Conservation (phyloP, 768 basidiomycete species). For the Russula foetens region DNA sequence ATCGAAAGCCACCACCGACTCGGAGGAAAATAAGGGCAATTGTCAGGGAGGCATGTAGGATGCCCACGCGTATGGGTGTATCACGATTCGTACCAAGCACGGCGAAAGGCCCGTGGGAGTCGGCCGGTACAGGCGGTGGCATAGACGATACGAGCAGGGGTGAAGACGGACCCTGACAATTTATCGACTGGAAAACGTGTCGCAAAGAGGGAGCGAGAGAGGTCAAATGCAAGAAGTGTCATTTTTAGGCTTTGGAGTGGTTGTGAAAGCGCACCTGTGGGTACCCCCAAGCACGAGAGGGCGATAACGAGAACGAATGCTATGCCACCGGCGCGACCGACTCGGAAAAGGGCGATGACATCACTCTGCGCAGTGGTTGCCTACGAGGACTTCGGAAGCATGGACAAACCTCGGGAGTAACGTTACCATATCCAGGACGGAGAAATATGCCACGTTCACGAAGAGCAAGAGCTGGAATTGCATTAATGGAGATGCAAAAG, state of each 20-base stretch:
- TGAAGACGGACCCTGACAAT: not conserved
- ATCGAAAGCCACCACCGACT: conserved; percentile 2
- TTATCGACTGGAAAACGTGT: not conserved
- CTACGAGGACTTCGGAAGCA: not conserved
- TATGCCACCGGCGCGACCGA: conserved; percentile 4
- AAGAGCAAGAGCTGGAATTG: not conserved
- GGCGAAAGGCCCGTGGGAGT: not conserved
- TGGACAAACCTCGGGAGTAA: not conserved
- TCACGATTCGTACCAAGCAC: not conserved
- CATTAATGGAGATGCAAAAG: not conserved
- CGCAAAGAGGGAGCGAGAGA: not conserved
- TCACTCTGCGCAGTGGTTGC: not conserved
- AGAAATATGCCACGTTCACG: conserved; percentile 5
- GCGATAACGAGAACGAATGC: not conserved
- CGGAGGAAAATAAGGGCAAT: not conserved
- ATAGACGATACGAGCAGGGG: conserved; percentile 3
- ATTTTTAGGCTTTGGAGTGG: not conserved
- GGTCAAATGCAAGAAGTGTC: no score
- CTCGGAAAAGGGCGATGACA: conserved; percentile 5
- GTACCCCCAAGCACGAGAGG: conserved; percentile 1
- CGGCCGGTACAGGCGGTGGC: not conserved
- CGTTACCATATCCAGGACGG: conserved; percentile 6
- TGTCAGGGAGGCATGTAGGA: not conserved
- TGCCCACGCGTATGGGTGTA: not conserved
- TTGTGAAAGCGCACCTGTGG: not conserved